Base-by-base conservation (phyloP, 2,329 filamentous ascomycete genomes). In the Phyllosticta paracitricarpa region DNA sequence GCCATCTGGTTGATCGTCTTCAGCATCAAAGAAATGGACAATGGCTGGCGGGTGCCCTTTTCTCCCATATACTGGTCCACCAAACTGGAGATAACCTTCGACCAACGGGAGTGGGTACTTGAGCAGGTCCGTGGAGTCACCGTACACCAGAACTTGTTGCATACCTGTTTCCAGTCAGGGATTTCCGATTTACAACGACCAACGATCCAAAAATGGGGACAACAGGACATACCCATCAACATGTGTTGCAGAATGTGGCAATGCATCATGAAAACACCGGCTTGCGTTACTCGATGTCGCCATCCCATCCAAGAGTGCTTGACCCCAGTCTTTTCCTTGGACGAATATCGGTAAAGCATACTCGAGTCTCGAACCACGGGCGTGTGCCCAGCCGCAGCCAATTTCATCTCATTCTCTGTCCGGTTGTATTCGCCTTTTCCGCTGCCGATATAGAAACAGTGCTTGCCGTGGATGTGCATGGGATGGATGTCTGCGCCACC, bases 221-320 rank as follows among this genome's bases (percentile, higher is more conserved):
- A 22, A 22, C 33, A 28, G 14, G n/a, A 26, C 12, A 6, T 59
- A 54, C 79, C 81, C 81, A 84, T 84, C 19, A 82, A 71, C 77
- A 83, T 82, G 67, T 86, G 83, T 59, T 80, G 78, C 57, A 82
- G 64, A 17, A 81, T 78, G 68, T 86, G 83, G 64, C 83, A 86
- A 68, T 86, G 83, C 64, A 85, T 73, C 81, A 85, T 81, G 82
- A 82, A 86, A 2, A 82, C 81, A 0, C 83, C 84, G 0, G 79
- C 70, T 61, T 79, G 71, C 8, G 71, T 73, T 0, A 85, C 79
- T 3, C 81, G 73, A 0, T 86, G 70, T 9, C 84, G 74, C 84
- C 84, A 87, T 0, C 78, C 84, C 22, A 84, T 74, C 84, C 84
- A 88, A 0, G 84, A 83, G 0, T 77, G 74, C 1, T 75, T 76